Percentiles rank a stretch among this genome's conserved stretches.
Conservation (phyloP, 352 stramenopile genomes). For the Phytophthora sojae region DNA sequence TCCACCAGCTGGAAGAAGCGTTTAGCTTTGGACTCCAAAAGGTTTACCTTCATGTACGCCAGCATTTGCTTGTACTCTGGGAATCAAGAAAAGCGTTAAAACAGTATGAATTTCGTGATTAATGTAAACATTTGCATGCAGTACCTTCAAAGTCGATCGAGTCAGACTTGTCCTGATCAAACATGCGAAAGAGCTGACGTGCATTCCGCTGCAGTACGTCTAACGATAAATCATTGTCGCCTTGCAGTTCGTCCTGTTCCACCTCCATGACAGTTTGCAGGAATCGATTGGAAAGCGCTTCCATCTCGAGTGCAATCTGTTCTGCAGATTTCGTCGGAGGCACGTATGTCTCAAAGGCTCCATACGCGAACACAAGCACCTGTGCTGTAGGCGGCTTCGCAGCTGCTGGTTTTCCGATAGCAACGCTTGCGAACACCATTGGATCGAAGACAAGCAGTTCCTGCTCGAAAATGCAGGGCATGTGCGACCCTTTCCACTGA, state of each 20-base stretch:
- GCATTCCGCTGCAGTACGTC: constrained; percentile 63
- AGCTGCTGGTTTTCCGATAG: constrained; percentile 66
- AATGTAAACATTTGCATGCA: background rate
- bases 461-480: constrained; percentile 62
- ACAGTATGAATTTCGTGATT: constrained; percentile 1
- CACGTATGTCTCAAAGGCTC: constrained; percentile 64
- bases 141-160: constrained; percentile 81
- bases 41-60: constrained; percentile 65
- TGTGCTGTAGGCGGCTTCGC: constrained; percentile 60
- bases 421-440: constrained; percentile 54
- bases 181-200: constrained; percentile 71
- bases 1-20: constrained; percentile 79
- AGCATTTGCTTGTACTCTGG: constrained; percentile 86
- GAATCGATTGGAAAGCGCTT: constrained; percentile 52
- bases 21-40: constrained; percentile 74
- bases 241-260: constrained; percentile 43
- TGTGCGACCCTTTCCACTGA: constrained; percentile 63
- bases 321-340: constrained; percentile 58
- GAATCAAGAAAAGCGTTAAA: constrained; percentile 3
- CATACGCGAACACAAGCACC: constrained; percentile 60
- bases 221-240: constrained; percentile 43
- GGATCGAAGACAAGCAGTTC: constrained; percentile 65
- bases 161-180: constrained; percentile 78
- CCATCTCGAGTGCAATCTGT: constrained; percentile 55
- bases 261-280: constrained; percentile 65